These are phyloP conservation scores for Tuber brumale DNA, from an alignment of 495 filamentous ascomycete species.

Conservation along the genomic window DNA sequence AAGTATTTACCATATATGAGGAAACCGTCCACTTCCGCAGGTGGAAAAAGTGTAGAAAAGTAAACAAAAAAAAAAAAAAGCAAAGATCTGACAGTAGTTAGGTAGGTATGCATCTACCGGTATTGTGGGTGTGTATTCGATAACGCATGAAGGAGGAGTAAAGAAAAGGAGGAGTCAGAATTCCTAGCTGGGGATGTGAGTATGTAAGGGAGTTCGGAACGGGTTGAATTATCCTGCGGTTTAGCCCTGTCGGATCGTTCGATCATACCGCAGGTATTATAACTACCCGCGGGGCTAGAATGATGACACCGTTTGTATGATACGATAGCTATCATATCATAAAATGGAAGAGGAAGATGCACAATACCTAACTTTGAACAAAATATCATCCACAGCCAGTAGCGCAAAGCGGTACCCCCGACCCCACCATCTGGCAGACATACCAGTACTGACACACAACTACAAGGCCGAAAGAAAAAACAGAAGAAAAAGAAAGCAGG, in stretches of 20 bases:
- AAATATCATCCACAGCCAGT: too few species aligned
- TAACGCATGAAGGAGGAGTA: neutral
- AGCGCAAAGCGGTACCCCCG: too few species aligned
- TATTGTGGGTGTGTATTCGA: neutral
- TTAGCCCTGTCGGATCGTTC: neutral
- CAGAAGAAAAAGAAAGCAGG: neutral
- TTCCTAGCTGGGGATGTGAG: neutral
- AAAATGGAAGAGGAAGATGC: too few species aligned
- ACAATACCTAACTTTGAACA: too few species aligned
- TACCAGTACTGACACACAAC: too few species aligned
- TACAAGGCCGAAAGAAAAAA: neutral
- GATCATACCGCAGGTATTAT: neutral
- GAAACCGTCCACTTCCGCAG: too few species aligned
- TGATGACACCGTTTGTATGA: too few species aligned
- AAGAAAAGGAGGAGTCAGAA: neutral
- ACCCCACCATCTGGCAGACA: neutral
- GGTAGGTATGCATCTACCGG: neutral
- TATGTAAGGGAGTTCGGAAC: neutral
- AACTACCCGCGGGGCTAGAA: neutral
- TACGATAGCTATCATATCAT: too few species aligned
- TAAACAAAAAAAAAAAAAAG: too few species aligned
- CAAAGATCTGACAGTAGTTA: neutral
- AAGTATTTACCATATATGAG: too few species aligned
- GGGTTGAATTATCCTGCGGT: neutral
- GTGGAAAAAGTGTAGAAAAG: too few species aligned